These are phyloP conservation scores for Candida pseudofarinosa DNA, from an alignment of 805 yeast species.

Conservation along the genomic window DNA sequence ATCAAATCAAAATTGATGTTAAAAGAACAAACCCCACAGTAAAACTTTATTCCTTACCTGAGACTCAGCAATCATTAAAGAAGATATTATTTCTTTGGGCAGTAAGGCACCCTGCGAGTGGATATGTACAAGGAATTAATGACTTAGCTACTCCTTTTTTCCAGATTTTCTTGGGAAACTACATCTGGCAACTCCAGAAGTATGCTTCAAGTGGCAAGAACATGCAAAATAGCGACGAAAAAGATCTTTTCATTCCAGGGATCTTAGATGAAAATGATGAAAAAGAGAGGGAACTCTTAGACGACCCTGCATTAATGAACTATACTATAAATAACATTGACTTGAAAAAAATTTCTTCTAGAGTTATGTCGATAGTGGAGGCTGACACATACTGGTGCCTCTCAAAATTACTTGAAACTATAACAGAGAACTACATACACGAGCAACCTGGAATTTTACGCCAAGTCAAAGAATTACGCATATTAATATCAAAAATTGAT, in stretches of 20 bases:
- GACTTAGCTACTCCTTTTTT: slow-evolving; percentile 91
- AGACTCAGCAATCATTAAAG: slow-evolving; percentile 77
- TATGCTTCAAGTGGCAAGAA: neutral
- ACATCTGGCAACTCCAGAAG: slow-evolving; percentile 44
- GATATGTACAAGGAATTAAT: slow-evolving; percentile 96
- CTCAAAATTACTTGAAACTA: slow-evolving; percentile 84
- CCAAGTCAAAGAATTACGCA: slow-evolving; percentile 79
- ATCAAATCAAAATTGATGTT: slow-evolving; percentile 91
- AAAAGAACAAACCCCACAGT: slow-evolving; percentile 90
- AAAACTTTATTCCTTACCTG: slow-evolving; percentile 60
- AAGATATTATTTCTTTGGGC: slow-evolving; percentile 90
- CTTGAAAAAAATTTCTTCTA: slow-evolving; percentile 55
- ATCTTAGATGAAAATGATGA: slow-evolving; percentile 25
- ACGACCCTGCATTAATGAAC: slow-evolving; percentile 21
- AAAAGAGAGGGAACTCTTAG: slow-evolving; percentile 15
- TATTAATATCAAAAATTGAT: slow-evolving; percentile 78
- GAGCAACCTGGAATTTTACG: slow-evolving; percentile 96
- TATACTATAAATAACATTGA: slow-evolving; percentile 53
- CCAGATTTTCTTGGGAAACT: slow-evolving; percentile 75
- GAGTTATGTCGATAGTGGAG: slow-evolving; percentile 67
- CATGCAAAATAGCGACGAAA: slow-evolving; percentile 15
- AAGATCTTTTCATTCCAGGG: slow-evolving; percentile 34
- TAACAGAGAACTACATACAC: slow-evolving; percentile 94
- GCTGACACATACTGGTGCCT: slow-evolving; percentile 98
- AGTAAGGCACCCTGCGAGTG: slow-evolving; percentile 93